Percentiles rank a stretch among this genome's conserved stretches.
Evolutionary conservation across 306 rosid genomes (phyloP).

Genomic region (Begonia fuchsioides): DNA sequence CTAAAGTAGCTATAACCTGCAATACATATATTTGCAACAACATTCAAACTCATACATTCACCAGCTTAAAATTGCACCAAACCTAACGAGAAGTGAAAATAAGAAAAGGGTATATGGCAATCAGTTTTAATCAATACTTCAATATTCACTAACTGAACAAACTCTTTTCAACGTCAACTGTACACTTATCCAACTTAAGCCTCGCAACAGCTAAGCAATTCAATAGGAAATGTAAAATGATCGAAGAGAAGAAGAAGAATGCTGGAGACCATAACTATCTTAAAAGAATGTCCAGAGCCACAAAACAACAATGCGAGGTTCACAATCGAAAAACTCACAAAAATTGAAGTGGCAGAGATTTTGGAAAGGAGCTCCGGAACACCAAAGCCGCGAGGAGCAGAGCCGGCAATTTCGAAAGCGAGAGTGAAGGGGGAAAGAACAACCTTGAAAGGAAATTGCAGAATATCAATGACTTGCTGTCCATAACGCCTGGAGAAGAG

Average conservation of each 20-base stretch:
- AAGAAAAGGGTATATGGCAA: too few relatives aligned
- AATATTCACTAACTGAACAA: too few relatives aligned
- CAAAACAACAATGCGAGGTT: background rate
- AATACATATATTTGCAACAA: background rate
- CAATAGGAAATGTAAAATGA: background rate
- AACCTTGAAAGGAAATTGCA: constrained; percentile 63
- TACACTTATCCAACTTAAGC: too few relatives aligned
- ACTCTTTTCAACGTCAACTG: too few relatives aligned
- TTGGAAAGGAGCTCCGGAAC: constrained; percentile 86
- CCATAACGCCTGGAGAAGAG: constrained; percentile 43
- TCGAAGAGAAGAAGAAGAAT: background rate
- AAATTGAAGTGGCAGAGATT: constrained; percentile 71
- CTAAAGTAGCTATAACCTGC: constrained; percentile 81
- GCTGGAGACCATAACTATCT: background rate
- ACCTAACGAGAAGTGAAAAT: too few relatives aligned
- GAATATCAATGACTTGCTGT: constrained; percentile 43
- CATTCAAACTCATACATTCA: background rate
- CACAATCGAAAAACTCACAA: constrained; percentile 34
- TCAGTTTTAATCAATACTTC: too few relatives aligned
- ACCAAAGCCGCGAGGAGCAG: constrained; percentile 92
- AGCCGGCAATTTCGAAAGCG: constrained; percentile 72
- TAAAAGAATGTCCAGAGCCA: constrained; percentile 8
- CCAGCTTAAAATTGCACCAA: background rate
- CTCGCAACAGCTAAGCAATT: too few relatives aligned
- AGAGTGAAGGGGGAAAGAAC: constrained; percentile 69